These are phyloP conservation scores for Zasmidium citrigriseum DNA, from an alignment of 2,329 filamentous ascomycete genomes.

Conservation along the genomic window DNA sequence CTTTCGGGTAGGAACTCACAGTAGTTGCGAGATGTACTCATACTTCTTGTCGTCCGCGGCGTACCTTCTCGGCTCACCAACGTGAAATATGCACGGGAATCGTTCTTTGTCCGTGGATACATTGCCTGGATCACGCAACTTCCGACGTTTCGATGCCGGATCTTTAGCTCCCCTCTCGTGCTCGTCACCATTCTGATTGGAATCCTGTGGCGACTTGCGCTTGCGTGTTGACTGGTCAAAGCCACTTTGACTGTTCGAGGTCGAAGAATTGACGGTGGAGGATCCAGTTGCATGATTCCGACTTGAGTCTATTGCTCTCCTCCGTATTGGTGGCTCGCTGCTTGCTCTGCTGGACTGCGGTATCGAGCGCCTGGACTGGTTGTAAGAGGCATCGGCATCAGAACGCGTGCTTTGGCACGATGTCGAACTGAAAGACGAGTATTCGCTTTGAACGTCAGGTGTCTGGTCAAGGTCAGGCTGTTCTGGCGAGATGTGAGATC, in stretches of 20 bases:
- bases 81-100: not conserved
- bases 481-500: not conserved
- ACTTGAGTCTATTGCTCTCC: too few relatives aligned
- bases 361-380: not conserved
- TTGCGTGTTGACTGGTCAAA: not conserved
- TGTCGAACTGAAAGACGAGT: not conserved
- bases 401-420: not conserved
- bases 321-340: not conserved
- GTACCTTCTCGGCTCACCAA: not conserved
- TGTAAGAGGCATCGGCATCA: not conserved
- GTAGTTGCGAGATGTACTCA: not conserved
- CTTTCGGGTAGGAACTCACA: not conserved
- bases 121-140: not conserved
- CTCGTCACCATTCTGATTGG: not conserved
- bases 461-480: not conserved
- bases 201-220: not conserved
- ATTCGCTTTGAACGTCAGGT: not conserved
- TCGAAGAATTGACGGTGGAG: not conserved
- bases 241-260: not conserved
- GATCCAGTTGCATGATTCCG: too few relatives aligned
- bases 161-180: not conserved
- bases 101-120: not conserved
- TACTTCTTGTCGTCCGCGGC: not conserved
- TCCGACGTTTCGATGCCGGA: not conserved
- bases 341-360: not conserved